Base-by-base conservation (phyloP, 805 yeast genomes). In the Candida verbasci region DNA sequence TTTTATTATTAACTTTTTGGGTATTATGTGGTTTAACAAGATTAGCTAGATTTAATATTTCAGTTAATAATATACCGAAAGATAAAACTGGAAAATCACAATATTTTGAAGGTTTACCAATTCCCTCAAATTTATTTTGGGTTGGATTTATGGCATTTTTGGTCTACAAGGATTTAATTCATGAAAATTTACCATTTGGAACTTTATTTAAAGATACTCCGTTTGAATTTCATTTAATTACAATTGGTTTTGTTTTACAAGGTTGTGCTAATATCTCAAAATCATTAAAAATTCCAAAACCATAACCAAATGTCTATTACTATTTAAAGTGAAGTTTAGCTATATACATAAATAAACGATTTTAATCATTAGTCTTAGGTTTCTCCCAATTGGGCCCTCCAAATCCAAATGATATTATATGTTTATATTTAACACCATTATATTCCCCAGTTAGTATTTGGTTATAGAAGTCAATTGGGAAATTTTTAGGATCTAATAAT, bases 41-140 rank as follows among this genome's bases (percentile, higher is more conserved):
- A 60, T 73, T 93, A 49, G 98, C 98, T 6, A 76, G 98, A 56
- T 93, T 88, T 64, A 93, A 93, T 53, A 95, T 93, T 36, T 86
- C 97, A 1, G 95, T 93, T 6, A 82, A 89, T 33, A 85, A 86
- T 43, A 76, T 93, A 40, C 97, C 98, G 34, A 91, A 91, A 63
- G 97, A 89, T 58, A 66, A 74, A 37, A 60, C 73, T 14, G 98
- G 98, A 14, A 89, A 89, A 64, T 77, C 93, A 23, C 80, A 84
- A 55, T 91, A 80, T 64, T 93, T 93, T 59, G 98, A 93, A 67
- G 98, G 98, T 3, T 75, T 93, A 36, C 98, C 98, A 9, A 88
- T 93, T 47, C 98, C 98, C 38, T 79, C 95, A 2, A 81, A 94
- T 25, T 68, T 93, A 47, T 65, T 74, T 34, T 70, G 91, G 56